These are phyloP conservation scores for Carex littledalei DNA, from an alignment of 176 grass and related monocot genomes.

Conservation along the genomic window DNA sequence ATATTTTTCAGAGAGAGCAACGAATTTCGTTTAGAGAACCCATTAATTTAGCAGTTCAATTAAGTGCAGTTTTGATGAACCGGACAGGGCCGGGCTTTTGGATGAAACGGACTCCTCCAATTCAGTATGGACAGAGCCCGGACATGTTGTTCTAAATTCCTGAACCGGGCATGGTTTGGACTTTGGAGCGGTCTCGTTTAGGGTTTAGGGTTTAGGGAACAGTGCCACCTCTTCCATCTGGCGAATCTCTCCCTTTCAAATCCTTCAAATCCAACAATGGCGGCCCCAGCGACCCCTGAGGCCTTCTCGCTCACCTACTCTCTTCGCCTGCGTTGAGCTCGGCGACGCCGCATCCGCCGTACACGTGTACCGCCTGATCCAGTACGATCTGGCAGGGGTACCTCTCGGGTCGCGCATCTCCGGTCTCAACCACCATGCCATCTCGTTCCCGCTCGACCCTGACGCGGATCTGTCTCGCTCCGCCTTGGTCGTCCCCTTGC, in stretches of 20 bases:
- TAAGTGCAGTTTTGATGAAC: too few species aligned
- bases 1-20: too few species aligned
- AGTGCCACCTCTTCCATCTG: background rate
- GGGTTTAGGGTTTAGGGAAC: too few species aligned
- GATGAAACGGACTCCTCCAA: too few species aligned
- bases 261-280: background rate
- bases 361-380: constrained; percentile 83
- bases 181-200: too few species aligned
- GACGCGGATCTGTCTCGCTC: constrained; percentile 79
- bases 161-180: too few species aligned
- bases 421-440: constrained; percentile 63
- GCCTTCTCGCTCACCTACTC: constrained; percentile 32
- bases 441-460: constrained; percentile 40
- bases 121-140: too few species aligned
- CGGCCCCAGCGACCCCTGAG: background rate
- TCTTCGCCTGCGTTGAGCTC: constrained; percentile 82
- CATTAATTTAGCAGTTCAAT: too few species aligned
- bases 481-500: constrained; percentile 64
- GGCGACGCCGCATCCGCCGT: constrained; percentile 78
- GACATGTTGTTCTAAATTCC: too few species aligned
- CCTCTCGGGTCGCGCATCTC: constrained; percentile 65
- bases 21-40: too few species aligned
- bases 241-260: background rate
- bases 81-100: too few species aligned
- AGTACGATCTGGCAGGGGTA: constrained; percentile 83